These are phyloP conservation scores for Cubamyces sp. DNA, from an alignment of 768 basidiomycete species.

Conservation along the genomic window DNA sequence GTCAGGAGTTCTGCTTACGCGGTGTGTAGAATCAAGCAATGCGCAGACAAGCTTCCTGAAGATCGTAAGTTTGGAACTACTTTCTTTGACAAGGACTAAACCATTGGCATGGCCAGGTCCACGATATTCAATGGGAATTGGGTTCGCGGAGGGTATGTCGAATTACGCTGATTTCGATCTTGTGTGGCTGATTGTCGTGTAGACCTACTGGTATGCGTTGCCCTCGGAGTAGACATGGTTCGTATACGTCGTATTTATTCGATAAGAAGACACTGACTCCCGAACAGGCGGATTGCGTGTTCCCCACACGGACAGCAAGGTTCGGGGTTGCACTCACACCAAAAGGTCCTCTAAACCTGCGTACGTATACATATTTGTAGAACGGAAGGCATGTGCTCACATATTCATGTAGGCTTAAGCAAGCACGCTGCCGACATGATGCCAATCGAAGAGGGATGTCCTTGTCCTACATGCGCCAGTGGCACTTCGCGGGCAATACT, in stretches of 20 bases:
- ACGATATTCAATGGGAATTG: constrained; percentile 91
- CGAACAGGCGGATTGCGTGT: constrained; percentile 85
- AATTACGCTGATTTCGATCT: background rate
- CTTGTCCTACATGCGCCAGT: constrained; percentile 81
- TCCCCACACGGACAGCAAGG: constrained; percentile 89
- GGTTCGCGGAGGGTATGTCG: constrained; percentile 81
- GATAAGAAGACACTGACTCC: background rate
- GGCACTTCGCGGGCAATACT: constrained; percentile 74
- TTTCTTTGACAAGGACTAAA: background rate
- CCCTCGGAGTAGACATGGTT: constrained; percentile 93
- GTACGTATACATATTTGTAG: constrained; percentile 40
- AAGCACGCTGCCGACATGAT: constrained; percentile 72
- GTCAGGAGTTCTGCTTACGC: background rate
- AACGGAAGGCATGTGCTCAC: background rate
- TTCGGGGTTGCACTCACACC: constrained; percentile 90
- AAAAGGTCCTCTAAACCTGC: constrained; percentile 80
- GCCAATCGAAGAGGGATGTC: constrained; percentile 77
- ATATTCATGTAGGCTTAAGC: constrained; percentile 52
- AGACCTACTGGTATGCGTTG: constrained; percentile 91
- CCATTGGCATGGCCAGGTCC: constrained; percentile 55
- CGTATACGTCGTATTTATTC: constrained; percentile 10
- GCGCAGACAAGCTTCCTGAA: constrained; percentile 74
- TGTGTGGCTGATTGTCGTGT: background rate
- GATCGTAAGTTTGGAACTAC: constrained; percentile 57
- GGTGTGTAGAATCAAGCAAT: constrained; percentile 71